A percentile compares a stretch with the other conserved stretches of the same genome.
phyloP scores from a whole-genome alignment of 768 basidiomycete genomes.

The Cantharellus anzutake region DNA sequence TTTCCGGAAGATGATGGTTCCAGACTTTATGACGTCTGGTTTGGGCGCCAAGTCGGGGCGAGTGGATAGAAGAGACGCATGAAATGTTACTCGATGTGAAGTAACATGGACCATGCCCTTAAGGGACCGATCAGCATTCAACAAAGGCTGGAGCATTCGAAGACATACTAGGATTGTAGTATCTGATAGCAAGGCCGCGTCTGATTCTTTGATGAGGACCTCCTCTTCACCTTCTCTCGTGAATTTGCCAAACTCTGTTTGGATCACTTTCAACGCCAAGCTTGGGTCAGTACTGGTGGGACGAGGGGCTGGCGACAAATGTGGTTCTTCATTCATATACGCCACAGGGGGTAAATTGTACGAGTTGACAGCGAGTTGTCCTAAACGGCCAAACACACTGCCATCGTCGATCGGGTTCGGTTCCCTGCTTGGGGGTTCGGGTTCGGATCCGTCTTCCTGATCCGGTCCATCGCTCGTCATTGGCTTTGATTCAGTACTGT shows the following conservation, averaged over 20 bases:
- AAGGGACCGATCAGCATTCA: not conserved
- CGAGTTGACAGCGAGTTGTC: conserved; percentile 22
- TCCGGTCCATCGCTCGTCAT: not conserved
- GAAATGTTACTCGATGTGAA: conserved; percentile 44
- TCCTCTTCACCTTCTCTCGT: conserved; percentile 29
- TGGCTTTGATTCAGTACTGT: not conserved
- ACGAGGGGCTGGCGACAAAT: not conserved
- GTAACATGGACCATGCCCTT: conserved; percentile 45
- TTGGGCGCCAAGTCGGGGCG: conserved; percentile 16
- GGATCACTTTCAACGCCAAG: conserved; percentile 18
- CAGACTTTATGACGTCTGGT: conserved; percentile 26
- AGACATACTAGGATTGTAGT: not conserved
- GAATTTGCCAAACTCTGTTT: conserved; percentile 38
- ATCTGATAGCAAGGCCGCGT: conserved; percentile 29
- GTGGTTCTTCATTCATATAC: not conserved
- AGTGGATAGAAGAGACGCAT: conserved; percentile 36
- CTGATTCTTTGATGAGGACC: conserved; percentile 29
- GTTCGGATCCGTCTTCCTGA: not conserved
- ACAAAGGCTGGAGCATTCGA: conserved; percentile 3
- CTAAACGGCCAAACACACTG: conserved; percentile 17
- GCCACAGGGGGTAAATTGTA: not conserved
- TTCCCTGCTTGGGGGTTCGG: not conserved
- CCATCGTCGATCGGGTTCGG: not conserved
- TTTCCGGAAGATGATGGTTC: conserved; percentile 29
- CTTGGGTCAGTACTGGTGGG: not conserved